A percentile compares a stretch with the other conserved stretches of the same genome.
These are phyloP conservation scores for Mycena amicta DNA, from an alignment of 768 basidiomycete species.

Conservation along the genomic window DNA sequence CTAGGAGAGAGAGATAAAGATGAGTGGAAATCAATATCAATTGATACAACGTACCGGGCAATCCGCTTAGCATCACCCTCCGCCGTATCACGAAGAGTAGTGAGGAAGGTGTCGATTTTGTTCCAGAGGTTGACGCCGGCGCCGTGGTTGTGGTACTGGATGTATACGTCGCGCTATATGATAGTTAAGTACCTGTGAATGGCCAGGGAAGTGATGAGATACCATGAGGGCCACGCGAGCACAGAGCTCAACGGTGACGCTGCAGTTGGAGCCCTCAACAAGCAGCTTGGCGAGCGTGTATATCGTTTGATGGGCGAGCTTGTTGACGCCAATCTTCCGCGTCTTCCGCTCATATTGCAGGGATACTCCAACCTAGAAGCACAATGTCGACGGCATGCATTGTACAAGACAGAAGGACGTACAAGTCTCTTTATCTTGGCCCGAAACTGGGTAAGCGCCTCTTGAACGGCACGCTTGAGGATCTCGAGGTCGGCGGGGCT, in stretches of 20 bases:
- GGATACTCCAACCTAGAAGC: too few species aligned
- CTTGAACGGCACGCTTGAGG: not conserved
- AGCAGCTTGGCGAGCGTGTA: not conserved
- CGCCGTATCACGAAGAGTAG: not conserved
- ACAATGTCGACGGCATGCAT: too few species aligned
- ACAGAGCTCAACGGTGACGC: not conserved
- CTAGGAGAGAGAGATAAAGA: not conserved
- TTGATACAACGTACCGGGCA: not conserved
- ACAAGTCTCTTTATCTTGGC: not conserved
- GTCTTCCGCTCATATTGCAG: too few species aligned
- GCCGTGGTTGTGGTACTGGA: not conserved
- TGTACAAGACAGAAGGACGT: too few species aligned
- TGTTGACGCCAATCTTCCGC: too few species aligned
- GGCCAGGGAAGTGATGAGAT: not conserved
- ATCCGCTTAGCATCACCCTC: not conserved
- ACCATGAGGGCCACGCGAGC: not conserved
- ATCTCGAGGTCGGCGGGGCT: not conserved
- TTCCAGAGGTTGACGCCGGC: not conserved
- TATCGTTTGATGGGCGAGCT: too few species aligned
- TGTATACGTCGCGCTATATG: not conserved
- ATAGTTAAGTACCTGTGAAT: not conserved
- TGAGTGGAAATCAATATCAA: not conserved
- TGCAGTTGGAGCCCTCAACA: not conserved
- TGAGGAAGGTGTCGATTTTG: not conserved
- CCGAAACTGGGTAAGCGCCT: not conserved